A percentile compares a stretch with the other conserved stretches of the same genome.
Conservation (phyloP, 169 alveolate genomes). For the Miamiensis avidus region DNA sequence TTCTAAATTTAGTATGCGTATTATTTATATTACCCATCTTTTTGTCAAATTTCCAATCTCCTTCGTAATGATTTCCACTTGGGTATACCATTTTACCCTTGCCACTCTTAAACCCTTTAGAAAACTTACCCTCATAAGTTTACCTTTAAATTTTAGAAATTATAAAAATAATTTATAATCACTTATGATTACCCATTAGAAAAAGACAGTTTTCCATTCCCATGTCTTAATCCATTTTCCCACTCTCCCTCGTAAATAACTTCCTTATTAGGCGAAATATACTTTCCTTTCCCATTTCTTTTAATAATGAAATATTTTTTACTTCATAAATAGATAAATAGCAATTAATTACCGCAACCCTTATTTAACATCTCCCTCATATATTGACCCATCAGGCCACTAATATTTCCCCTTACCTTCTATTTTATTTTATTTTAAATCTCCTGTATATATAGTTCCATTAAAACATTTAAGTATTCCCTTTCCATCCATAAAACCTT, state of each 20-base stretch:
- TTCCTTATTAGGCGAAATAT: constrained; percentile 59
- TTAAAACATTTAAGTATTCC: constrained; percentile 73
- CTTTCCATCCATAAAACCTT: constrained; percentile 71
- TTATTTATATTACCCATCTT: constrained; percentile 50
- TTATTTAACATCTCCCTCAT: constrained; percentile 68
- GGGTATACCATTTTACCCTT: constrained; percentile 67
- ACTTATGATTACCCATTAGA: constrained; percentile 37
- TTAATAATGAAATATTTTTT: too few relatives aligned
- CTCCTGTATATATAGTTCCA: constrained; percentile 75
- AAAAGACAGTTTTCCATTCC: constrained; percentile 65
- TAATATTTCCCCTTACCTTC: constrained; percentile 76
- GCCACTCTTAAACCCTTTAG: constrained; percentile 82
- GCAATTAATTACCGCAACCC: too few relatives aligned
- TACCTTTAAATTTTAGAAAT: constrained; percentile 37
- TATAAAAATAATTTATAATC: not conserved
- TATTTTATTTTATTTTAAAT: constrained; percentile 66
- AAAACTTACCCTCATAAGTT: constrained; percentile 82
- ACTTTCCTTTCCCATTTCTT: constrained; percentile 77
- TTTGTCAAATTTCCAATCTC: constrained; percentile 69
- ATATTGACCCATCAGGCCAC: constrained; percentile 72
- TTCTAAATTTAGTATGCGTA: not conserved
- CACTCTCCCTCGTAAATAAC: constrained; percentile 82
- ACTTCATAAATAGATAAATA: too few relatives aligned
- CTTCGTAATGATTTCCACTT: constrained; percentile 73
- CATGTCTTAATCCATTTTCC: constrained; percentile 83